Base-by-base conservation (phyloP, 495 filamentous ascomycete species). In the Tuber umbilicatum region DNA sequence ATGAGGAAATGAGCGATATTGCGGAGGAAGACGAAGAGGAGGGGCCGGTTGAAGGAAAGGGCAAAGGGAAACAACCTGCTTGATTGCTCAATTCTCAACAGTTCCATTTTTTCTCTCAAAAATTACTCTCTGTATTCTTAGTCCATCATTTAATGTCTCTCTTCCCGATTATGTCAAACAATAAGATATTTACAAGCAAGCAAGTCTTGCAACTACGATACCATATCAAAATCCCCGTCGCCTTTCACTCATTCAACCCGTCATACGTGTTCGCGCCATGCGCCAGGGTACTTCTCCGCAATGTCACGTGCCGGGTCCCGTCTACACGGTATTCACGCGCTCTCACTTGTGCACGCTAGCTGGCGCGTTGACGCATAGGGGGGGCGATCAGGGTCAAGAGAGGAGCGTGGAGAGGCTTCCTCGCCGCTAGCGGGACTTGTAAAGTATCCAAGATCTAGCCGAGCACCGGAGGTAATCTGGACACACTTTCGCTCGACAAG, bases 1-100 rank as follows among this genome's bases (percentile, higher is more conserved):
- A 92, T 37, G 89, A 90, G 69, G 87, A 86, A 37, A 71, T 73
- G 19, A 71, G 82, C 55, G 80, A 78, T 19, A 75, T 75, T n/a
- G 73, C 68, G n/a, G 78, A 78, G 23, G 78, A 76, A 3, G 79
- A 75, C 12, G 77, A 75, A 7, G 75, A 76, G 17, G 69, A 75
- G 39, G 78, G 73, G 27, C 68, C 77, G 69, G 42, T 50, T 1
- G 37, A 73, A 72, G 64, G 60, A 42, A 68, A 83, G 68, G 70
- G 77, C 42, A 75, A 81, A 45, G 79, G 79, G 39, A 84, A 83
- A 64, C 78, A 72, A 23, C 82, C 74, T 42, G 78, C 72, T 47
- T 81, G 70, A 81, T 64, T 38, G 55, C 10, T 19, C 55, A 35
- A 64, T 6, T 64, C 31, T 64, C 55, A 31, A 17, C 14, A n/a